phyloP scores from a whole-genome alignment of 164 flowering plant genomes.

The Stephania japonica region DNA sequence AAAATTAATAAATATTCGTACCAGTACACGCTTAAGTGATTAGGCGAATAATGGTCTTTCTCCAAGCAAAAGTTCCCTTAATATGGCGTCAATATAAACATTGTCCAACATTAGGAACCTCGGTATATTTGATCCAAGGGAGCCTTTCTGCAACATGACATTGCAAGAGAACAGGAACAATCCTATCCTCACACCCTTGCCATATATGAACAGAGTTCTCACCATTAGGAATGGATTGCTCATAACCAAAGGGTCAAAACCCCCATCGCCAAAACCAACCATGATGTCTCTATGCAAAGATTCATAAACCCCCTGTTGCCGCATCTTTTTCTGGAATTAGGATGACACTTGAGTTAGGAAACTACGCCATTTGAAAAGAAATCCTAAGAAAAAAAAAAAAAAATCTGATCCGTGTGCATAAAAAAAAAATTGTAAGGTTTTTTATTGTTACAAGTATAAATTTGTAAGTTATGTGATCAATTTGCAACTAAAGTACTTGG shows the following conservation, averaged over 20 bases:
- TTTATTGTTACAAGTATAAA: too few species aligned
- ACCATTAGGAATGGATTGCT: conserved; percentile 32
- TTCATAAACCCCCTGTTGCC: conserved; percentile 30
- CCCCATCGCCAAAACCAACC: conserved; percentile 35
- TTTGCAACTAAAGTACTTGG: too few species aligned
- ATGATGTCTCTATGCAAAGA: conserved; percentile 30
- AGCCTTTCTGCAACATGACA: conserved; percentile 29
- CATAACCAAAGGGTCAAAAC: conserved; percentile 37
- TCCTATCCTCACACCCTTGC: conserved; percentile 39
- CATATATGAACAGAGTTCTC: conserved; percentile 37
- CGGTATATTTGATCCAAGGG: conserved; percentile 35
- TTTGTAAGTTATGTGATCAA: too few species aligned
- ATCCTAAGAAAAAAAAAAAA: too few species aligned
- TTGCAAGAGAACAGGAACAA: conserved; percentile 24
- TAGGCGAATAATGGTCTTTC: conserved; percentile 17
- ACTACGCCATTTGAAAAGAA: too few species aligned
- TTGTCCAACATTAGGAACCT: conserved; percentile 27
- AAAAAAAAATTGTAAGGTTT: too few species aligned
- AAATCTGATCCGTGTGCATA: too few species aligned
- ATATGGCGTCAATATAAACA: conserved; percentile 31
- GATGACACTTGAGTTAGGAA: not conserved
- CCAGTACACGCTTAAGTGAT: not conserved
- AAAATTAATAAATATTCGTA: too few species aligned
- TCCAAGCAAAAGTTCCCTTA: conserved; percentile 44
- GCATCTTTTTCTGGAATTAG: conserved; percentile 17